Conservation (phyloP, 169 alveolate species). For the Fabrea salina region DNA sequence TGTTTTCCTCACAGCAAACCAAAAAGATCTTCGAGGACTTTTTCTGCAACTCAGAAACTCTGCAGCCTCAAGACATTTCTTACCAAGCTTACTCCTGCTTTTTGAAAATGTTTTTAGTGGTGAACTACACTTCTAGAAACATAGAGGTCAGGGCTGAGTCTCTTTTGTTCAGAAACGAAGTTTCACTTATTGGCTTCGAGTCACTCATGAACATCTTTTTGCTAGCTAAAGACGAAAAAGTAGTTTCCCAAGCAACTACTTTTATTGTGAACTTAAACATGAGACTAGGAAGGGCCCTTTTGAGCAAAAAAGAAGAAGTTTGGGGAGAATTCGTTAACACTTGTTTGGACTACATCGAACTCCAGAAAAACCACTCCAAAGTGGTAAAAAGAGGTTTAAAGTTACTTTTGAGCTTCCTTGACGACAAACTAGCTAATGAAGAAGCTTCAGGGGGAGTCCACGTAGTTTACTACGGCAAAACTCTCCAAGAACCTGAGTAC, state of each 20-base stretch:
- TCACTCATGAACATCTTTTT: background rate
- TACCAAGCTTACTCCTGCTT: slow-evolving; percentile 5
- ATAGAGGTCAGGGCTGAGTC: background rate
- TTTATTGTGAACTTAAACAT: background rate
- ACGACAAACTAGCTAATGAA: background rate
- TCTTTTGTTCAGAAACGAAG: background rate
- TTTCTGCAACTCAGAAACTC: background rate
- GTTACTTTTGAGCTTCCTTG: slow-evolving; percentile 1
- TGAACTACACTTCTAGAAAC: background rate
- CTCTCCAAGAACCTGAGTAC: background rate
- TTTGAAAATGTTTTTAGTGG: background rate
- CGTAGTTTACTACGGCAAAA: background rate
- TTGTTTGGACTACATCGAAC: background rate
- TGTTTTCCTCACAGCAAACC: background rate
- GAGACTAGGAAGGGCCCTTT: slow-evolving; percentile 2
- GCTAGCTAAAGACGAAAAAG: background rate
- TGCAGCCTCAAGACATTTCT: background rate
- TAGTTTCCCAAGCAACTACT: background rate
- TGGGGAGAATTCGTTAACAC: slow-evolving; percentile 17
- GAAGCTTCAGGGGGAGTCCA: background rate
- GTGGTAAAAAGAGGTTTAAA: background rate
- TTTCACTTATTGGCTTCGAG: background rate
- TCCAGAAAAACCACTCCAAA: background rate
- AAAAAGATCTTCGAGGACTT: background rate
- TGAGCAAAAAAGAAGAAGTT: background rate